Evolutionary conservation across 1,139 yeast species (phyloP), one percentile per base, ranked within the genome.

Genomic region (Yamadazyma mexicana): DNA sequence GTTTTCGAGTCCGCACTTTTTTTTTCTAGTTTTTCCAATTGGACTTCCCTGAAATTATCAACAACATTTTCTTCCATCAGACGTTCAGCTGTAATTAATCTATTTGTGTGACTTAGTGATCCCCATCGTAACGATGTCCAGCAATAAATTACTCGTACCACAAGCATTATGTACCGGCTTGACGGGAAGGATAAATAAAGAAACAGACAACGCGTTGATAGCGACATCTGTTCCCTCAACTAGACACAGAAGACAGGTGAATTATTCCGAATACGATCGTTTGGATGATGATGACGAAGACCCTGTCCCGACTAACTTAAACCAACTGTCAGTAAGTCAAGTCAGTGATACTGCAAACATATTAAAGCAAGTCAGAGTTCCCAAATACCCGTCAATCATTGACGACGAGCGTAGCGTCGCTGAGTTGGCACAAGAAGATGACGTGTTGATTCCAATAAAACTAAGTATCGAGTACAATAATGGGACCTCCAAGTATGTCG

Each of bases 111-210:
- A 20, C 22, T 8, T 8, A 8, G 8, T 6, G 22, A 20, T 18
- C 4, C 15, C 17, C 31, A 14, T 28, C n/a, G n/a, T n/a, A n/a
- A n/a, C n/a, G 17, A 34, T 28, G 32, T 27, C 7, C 5, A 17
- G 11, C 16, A 39, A 37, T 27, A 53, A 51, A 15, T 44, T 62
- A 4, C 63, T 75, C 37, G 66, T 74, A 30, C 92, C 95, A 1
- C 96, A 87, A 64, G 95, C 89, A 0, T 69, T 83, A 42, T 70
- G 85, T 15, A 80, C 92, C 1, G 85, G 88, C 25, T 76, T 84
- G 47, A 72, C 81, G 33, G 77, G 85, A 39, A 71, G 95, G 46
- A 67, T 85, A 25, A 70, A 80, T 37, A 75, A 81, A 44, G 83
- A 81, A 50, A 81, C 81, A 9, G 83, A 91, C 11, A 69, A 67